Base-by-base conservation (phyloP, 371 early-diverging fungal species). In the Apophysomyces ossiformis region DNA sequence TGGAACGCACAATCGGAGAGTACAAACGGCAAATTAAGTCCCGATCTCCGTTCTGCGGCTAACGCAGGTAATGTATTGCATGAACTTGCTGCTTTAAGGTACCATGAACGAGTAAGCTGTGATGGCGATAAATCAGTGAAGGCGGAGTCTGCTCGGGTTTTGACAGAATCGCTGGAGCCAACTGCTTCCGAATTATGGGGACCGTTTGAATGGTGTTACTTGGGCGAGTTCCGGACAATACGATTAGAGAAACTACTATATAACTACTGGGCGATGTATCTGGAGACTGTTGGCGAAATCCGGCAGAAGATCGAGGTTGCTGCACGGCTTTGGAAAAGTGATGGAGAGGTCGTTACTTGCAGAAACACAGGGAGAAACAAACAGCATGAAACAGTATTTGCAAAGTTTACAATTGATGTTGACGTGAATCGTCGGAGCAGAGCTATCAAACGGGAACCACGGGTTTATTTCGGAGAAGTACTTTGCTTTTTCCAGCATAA, bases 1-100 rank as follows among this genome's bases (percentile, higher is more conserved):
- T 45, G 46, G 61, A 61, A 35, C 44, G 61, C 5, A 35, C 44
- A 41, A 61, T 61, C 1, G 61, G 61, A 44, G 61, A 15, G 36
- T 35, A 21, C 13, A 44, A 61, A 36, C 2, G 16, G 11, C 41
- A 46, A 9, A 61, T 61, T 3, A 61, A 16, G 21, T 47, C 61
- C 16, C 0, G 46, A 46, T 15, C n/a, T 13, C 1, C 1, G 11
- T 32, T n/a, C 61, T 26, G 47, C 21, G 13, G 16, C 5, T 4
- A 61, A 61, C 45, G 61, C 61, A 13, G 61, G 61, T 61, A 61
- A 44, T 38, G 9, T 44, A 0, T 4, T 21, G 36, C 41, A 61
- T 32, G 43, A 43, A 15, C 43, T 43, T 43, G 43, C 43, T 8
- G 43, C 43, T 8, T 15, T 11, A 43, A 43, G 43, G 43, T 15